Conservation (phyloP, 2,329 filamentous ascomycete genomes). For the Dendrostoma leiphaemia region DNA sequence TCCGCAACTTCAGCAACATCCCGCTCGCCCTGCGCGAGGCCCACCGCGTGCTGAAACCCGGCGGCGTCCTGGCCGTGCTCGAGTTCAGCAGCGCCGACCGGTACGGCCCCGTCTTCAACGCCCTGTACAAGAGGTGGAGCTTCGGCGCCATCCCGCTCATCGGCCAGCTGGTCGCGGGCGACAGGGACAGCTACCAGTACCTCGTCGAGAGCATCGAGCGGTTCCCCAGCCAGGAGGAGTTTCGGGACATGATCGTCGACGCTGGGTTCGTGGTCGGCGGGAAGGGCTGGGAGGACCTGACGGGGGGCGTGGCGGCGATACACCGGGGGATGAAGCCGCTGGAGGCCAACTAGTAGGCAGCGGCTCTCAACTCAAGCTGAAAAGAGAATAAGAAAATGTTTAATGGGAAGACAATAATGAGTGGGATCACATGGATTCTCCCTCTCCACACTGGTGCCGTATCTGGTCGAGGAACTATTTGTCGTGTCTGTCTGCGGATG, state of each 20-base stretch:
- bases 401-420: neutral
- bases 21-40: conserved; percentile 79
- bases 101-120: conserved; percentile 75
- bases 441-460: no score
- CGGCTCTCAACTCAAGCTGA: no score
- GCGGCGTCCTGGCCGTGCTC: conserved; percentile 92
- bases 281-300: conserved; percentile 84
- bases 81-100: conserved; percentile 87
- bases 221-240: conserved; percentile 84
- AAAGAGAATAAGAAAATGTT: neutral
- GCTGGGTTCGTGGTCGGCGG: conserved; percentile 86
- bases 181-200: conserved; percentile 96
- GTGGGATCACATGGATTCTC: conserved; percentile 3
- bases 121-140: conserved; percentile 91
- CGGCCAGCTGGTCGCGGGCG: conserved; percentile 89
- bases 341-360: neutral
- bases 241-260: conserved; percentile 75
- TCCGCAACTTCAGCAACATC: conserved; percentile 95
- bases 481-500: no score
- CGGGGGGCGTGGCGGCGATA: conserved; percentile 88
- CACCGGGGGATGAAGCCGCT: conserved; percentile 90
- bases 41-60: conserved; percentile 84
- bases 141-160: conserved; percentile 93
- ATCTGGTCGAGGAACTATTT: no score
- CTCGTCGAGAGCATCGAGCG: conserved; percentile 95